These are phyloP conservation scores for Secale cereale DNA, from an alignment of 176 grass and related monocot genomes.

Conservation along the genomic window DNA sequence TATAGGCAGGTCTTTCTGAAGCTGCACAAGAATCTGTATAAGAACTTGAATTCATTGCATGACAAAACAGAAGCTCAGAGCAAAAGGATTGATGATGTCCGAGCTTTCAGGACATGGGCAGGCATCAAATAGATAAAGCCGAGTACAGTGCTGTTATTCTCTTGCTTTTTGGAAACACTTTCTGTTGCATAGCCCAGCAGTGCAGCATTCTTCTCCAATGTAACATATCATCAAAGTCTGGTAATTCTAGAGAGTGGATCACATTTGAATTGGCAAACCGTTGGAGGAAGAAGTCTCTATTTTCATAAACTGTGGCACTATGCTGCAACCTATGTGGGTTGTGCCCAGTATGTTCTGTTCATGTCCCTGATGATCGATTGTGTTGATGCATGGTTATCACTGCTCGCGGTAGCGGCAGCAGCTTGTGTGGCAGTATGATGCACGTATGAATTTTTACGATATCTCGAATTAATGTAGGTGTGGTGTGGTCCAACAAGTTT, in stretches of 20 bases:
- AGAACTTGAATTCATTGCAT: slow-evolving; percentile 63
- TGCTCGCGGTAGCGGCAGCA: no score
- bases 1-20: slow-evolving; percentile 65
- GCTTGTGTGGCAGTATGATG: no score
- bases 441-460: no score
- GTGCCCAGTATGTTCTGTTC: background rate
- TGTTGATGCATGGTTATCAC: no score
- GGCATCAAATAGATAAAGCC: slow-evolving; percentile 39
- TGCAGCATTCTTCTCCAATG: background rate
- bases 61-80: slow-evolving; percentile 70
- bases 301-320: background rate
- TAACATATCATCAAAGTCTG: no score
- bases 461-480: no score
- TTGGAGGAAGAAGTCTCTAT: background rate
- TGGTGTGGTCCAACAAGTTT: background rate
- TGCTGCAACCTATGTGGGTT: slow-evolving; percentile 18
- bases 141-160: background rate
- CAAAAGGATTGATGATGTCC: slow-evolving; percentile 75
- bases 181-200: background rate
- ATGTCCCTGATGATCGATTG: no score
- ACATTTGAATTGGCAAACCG: background rate
- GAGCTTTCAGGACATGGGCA: slow-evolving; percentile 71
- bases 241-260: background rate
- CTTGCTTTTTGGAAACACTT: background rate
- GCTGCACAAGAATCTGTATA: slow-evolving; percentile 72